These are phyloP conservation scores for Amanita exitialis DNA, from an alignment of 768 basidiomycete genomes.

Conservation along the genomic window DNA sequence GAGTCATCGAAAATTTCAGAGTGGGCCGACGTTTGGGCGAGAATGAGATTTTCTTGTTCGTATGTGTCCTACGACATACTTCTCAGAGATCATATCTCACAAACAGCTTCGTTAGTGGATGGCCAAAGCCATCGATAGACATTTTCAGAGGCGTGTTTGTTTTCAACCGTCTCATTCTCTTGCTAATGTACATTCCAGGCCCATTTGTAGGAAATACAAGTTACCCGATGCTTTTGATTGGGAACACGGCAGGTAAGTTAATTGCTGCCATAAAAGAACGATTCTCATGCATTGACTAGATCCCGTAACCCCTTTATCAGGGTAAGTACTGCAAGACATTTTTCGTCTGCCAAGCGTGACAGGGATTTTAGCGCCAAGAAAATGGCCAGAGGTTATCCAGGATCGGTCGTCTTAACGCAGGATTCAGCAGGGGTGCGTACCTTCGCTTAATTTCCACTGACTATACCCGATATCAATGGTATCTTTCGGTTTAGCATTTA, in stretches of 20 bases:
- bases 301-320: constrained; percentile 1
- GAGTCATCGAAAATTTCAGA: constrained; percentile 8
- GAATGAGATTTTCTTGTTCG: constrained; percentile 12
- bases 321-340: not conserved
- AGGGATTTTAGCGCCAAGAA: constrained; percentile 8
- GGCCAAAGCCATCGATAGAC: constrained; percentile 16
- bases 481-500: constrained; percentile 17
- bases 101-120: constrained; percentile 12
- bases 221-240: constrained; percentile 19
- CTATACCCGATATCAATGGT: too few species aligned
- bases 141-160: constrained; percentile 6
- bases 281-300: not conserved
- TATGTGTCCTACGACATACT: constrained; percentile 1
- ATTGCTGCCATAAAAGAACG: not conserved
- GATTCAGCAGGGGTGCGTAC: constrained; percentile 14
- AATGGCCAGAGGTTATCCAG: constrained; percentile 8
- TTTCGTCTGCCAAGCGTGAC: not conserved
- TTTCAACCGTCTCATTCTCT: constrained; percentile 1
- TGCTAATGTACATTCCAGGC: constrained; percentile 9
- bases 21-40: constrained; percentile 14
- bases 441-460: not conserved
- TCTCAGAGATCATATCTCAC: not conserved
- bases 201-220: constrained; percentile 21
- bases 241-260: constrained; percentile 13
- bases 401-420: constrained; percentile 10